Evolutionary conservation across 2,329 filamentous ascomycete species (phyloP), one percentile per base, ranked within the genome.

Genomic region (Fusarium brevicatenulatum): DNA sequence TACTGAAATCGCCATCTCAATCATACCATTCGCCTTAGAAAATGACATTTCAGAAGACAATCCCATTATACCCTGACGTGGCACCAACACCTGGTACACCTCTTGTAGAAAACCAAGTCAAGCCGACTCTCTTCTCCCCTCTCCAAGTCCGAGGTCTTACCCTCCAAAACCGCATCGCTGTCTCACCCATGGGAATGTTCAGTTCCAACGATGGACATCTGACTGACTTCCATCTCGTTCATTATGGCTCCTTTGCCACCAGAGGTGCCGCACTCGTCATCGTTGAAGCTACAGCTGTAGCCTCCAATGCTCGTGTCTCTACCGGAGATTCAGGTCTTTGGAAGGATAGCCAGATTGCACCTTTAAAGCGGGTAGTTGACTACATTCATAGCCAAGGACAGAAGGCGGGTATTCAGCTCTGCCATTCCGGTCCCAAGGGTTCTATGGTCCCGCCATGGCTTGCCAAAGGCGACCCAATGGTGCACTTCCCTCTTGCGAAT

Each of bases 131-230:
- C 23, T 63, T 63, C 15, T 34, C 60, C 12, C 15, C 54, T 8
- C 60, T 63, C 1, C 36, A 25, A 30, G 10, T 60, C 9, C 42
- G 60, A 21, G 43, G 43, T 3, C 36, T 60, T 8, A 13, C 5
- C 1, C 23, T 63, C 0, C 60, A 49, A 16, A 59, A 42, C 13
- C 60, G 60, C 19, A 60, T 63, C 9, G 23, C 19, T 0, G 54
- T 63, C 25, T 60, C 54, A 1, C 60, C 60, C 7, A 63, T 63
- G 60, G 54, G 60, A 5, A 60, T 36, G 12, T 63, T 63, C 5
- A 60, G 54, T 28, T 54, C 60, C 9, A 40, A 23, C 0, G 42
- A 60, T 9, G 60, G 60, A 2, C 60, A 63, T 11, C 19, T 63
- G 1, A 60, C 16, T 5, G 60, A 63, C 18, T 63, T 63, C 3